phyloP scores from a whole-genome alignment of 116 monocot genomes.

The Iris pallida region DNA sequence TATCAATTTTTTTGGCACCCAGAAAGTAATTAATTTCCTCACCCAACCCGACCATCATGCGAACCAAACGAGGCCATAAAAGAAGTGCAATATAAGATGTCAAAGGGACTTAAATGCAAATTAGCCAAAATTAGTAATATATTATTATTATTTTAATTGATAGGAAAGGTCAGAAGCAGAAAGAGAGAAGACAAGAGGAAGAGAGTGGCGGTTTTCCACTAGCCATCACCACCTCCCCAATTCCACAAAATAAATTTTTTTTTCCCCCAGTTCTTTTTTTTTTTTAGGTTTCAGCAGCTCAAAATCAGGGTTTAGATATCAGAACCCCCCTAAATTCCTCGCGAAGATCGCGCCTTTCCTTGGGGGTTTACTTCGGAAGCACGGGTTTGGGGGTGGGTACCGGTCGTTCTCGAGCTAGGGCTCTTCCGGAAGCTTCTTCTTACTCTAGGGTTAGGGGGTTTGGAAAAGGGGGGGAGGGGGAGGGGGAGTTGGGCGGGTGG shows the following conservation, averaged over 20 bases:
- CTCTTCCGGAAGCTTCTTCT: background rate
- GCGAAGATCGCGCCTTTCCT: background rate
- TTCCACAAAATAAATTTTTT: background rate
- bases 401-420: background rate
- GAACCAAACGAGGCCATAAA: no score
- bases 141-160: no score
- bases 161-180: no score
- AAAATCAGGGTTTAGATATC: no score
- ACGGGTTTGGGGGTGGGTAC: background rate
- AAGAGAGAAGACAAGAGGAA: background rate
- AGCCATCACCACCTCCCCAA: background rate
- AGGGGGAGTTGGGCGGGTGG: slow-evolving; percentile 17
- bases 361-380: background rate
- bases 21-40: no score
- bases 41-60: no score
- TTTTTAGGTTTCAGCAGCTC: background rate
- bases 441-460: background rate
- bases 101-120: no score
- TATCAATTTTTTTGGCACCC: no score
- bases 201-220: background rate
- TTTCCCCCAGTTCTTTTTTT: no score
- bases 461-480: background rate
- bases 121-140: no score
- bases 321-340: no score
- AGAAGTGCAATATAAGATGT: no score